Percentiles rank a stretch among this genome's conserved stretches.
Conservation (phyloP, 1,139 yeast species). For the Nakaseomyces kungkrabaensis region DNA sequence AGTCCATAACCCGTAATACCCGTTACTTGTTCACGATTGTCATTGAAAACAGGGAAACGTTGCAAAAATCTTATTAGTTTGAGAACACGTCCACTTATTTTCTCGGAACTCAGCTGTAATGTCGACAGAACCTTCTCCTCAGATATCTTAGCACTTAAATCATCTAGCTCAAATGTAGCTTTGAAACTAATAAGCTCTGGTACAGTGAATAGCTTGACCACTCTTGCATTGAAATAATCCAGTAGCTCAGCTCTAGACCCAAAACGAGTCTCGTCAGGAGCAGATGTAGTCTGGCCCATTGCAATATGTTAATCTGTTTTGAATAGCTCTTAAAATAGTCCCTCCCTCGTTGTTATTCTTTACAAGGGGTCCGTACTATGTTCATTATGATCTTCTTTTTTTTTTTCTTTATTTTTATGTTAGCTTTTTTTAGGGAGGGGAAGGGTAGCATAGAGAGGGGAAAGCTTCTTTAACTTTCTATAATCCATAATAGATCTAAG, state of each 20-base stretch:
- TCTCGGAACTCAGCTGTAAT: background rate
- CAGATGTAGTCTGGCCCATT: slow-evolving; percentile 4
- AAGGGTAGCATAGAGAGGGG: too few species aligned
- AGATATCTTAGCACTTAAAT: background rate
- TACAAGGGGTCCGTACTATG: too few species aligned
- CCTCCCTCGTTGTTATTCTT: background rate
- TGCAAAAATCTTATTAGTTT: slow-evolving; percentile 31
- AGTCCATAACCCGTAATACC: slow-evolving; percentile 35
- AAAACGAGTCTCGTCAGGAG: background rate
- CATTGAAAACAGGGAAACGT: slow-evolving; percentile 37
- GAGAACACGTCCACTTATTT: slow-evolving; percentile 26
- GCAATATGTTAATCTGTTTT: background rate
- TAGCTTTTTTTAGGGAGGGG: too few species aligned
- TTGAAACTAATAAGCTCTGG: slow-evolving; percentile 20
- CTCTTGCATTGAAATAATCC: slow-evolving; percentile 11
- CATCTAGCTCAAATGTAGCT: slow-evolving; percentile 22
- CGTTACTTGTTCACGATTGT: slow-evolving; percentile 19
- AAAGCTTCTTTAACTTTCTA: too few species aligned
- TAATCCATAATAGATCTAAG: too few species aligned
- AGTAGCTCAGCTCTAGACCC: slow-evolving; percentile 6
- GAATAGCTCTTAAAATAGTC: background rate
- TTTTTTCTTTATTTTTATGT: too few species aligned
- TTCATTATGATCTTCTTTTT: too few species aligned
- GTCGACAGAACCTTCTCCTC: background rate
- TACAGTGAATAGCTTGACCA: slow-evolving; percentile 13